A percentile compares a stretch with the other conserved stretches of the same genome.
Conservation (phyloP, 202 grass and related monocot species). For the Panicum hallii region DNA sequence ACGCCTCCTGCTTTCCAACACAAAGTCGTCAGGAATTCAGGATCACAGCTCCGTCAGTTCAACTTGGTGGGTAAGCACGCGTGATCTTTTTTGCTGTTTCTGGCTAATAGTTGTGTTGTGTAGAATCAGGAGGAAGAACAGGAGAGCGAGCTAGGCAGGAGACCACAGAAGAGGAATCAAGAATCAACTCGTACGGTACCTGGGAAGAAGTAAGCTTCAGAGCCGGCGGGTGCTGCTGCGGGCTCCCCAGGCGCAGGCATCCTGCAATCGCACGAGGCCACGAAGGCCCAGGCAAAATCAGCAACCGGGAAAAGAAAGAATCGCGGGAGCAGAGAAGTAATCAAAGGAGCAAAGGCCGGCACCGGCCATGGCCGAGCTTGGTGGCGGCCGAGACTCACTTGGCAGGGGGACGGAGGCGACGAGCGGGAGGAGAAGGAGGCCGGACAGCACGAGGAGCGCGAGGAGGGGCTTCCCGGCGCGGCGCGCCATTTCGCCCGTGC, state of each 20-base stretch:
- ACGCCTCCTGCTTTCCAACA: conserved; percentile 3
- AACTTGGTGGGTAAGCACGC: background rate
- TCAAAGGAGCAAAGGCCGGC: background rate
- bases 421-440: conserved; percentile 35
- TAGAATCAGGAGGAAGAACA: too few species aligned
- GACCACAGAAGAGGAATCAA: background rate
- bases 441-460: conserved; percentile 22
- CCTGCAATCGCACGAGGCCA: conserved; percentile 34
- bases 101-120: too few species aligned
- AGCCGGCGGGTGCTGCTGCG: conserved; percentile 16
- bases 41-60: background rate
- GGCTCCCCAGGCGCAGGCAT: conserved; percentile 36
- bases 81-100: too few species aligned
- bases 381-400: conserved; percentile 17
- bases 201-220: conserved; percentile 11
- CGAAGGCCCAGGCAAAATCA: background rate
- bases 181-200: conserved; percentile 5
- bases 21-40: background rate
- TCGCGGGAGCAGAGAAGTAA: background rate
- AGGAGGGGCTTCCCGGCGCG: conserved; percentile 19
- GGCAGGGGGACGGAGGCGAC: conserved; percentile 41
- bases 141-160: background rate
- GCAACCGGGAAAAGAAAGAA: background rate
- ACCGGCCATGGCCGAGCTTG: background rate
- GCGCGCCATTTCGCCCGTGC: conserved; percentile 37